A percentile compares a stretch with the other conserved stretches of the same genome.
Conservation (phyloP, 345 rosid genomes). For the Euphorbia lathyris region DNA sequence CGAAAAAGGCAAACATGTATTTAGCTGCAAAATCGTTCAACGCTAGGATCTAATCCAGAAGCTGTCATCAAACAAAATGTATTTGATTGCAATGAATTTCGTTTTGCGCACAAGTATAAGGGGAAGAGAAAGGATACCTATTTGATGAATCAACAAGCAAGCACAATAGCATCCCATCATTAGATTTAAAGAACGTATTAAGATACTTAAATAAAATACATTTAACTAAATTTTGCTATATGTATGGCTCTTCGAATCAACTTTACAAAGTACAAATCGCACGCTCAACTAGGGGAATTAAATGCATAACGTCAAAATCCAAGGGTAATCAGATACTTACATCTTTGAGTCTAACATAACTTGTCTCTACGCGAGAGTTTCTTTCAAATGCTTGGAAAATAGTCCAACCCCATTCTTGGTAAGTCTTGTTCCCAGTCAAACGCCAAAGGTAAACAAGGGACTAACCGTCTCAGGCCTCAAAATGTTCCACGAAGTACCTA, state of each 20-base stretch:
- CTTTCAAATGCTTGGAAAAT: slow-evolving; percentile 93
- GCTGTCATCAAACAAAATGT: background rate
- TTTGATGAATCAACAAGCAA: background rate
- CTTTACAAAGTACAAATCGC: too few relatives aligned
- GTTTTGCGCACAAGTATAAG: background rate
- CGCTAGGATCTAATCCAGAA: background rate
- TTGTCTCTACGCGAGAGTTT: slow-evolving; percentile 76
- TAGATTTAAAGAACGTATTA: background rate
- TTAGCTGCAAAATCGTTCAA: background rate
- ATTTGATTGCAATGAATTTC: background rate
- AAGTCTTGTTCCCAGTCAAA: slow-evolving; percentile 85
- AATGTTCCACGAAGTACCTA: slow-evolving; percentile 97
- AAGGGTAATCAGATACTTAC: slow-evolving; percentile 38
- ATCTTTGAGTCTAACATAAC: slow-evolving; percentile 95
- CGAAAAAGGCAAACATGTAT: background rate
- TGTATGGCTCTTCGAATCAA: too few relatives aligned
- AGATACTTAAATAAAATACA: background rate
- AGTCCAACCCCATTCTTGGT: slow-evolving; percentile 99
- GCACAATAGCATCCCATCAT: background rate
- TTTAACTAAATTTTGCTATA: background rate
- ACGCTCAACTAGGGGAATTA: too few relatives aligned
- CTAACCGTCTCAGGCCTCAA: slow-evolving; percentile 91
- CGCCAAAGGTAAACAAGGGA: slow-evolving; percentile 96
- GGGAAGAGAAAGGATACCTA: background rate
- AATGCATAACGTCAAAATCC: background rate